phyloP scores from a whole-genome alignment of 1,284 basidiomycete species.

The Pterula multifida region DNA sequence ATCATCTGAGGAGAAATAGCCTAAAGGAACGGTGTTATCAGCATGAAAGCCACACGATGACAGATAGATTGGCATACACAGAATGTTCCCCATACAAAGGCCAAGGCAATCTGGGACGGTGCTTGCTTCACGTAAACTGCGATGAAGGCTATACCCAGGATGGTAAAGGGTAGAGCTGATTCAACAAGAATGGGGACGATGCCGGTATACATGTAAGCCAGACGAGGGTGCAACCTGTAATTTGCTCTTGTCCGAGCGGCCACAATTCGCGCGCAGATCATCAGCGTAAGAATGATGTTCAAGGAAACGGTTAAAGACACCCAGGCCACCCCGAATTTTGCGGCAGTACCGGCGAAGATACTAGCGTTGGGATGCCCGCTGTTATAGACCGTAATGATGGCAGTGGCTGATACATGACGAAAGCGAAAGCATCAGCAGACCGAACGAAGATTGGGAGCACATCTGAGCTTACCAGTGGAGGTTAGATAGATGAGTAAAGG shows the following conservation, averaged over 20 bases:
- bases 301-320: conserved; percentile 15
- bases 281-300: conserved; percentile 16
- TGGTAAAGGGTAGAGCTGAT: conserved; percentile 16
- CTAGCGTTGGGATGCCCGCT: conserved; percentile 14
- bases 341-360: conserved; percentile 13
- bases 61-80: conserved; percentile 10
- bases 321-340: conserved; percentile 16
- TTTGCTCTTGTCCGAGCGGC: conserved; percentile 12
- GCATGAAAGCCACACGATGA: neutral
- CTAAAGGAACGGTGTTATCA: conserved; percentile 8
- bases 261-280: conserved; percentile 16
- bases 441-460: neutral
- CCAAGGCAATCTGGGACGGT: conserved; percentile 13
- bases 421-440: neutral
- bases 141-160: conserved; percentile 15
- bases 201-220: conserved; percentile 16
- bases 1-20: conserved; percentile 18
- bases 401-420: conserved; percentile 11
- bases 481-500: conserved; percentile 16
- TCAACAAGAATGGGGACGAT: conserved; percentile 17
- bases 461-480: conserved; percentile 14
- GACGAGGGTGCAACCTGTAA: conserved; percentile 11
- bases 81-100: conserved; percentile 16
- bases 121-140: conserved; percentile 14
- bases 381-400: conserved; percentile 15